phyloP scores from a whole-genome alignment of 768 basidiomycete genomes.

The Lactifluus rugatus region DNA sequence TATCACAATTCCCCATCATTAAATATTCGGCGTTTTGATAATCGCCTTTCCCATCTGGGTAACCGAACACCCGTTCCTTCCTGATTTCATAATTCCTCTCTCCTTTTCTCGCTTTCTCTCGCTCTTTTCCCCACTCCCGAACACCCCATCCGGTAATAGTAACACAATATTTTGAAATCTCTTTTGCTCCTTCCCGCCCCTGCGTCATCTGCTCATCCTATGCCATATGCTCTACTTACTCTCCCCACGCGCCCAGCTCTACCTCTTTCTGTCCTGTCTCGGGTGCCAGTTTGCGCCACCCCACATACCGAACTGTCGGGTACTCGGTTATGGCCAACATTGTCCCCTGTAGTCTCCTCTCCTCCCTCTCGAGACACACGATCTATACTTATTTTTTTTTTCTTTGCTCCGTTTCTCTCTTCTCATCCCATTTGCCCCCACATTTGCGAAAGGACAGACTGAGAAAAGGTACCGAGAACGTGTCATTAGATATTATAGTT shows the following conservation, averaged over 20 bases:
- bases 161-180: conserved; percentile 10
- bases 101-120: background rate
- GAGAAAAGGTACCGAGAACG: background rate
- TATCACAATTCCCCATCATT: background rate
- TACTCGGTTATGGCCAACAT: background rate
- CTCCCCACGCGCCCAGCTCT: conserved; percentile 9
- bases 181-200: background rate
- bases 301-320: conserved; percentile 6
- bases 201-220: conserved; percentile 9
- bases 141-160: conserved; percentile 11
- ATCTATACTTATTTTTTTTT: background rate
- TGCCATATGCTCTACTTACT: background rate
- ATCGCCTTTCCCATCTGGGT: conserved; percentile 11
- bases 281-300: conserved; percentile 8
- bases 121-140: background rate
- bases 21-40: conserved; percentile 8
- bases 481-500: background rate
- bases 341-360: background rate
- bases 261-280: conserved; percentile 1
- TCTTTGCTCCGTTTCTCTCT: background rate
- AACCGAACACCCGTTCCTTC: background rate
- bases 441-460: background rate
- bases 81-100: conserved; percentile 4
- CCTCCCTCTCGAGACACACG: background rate
- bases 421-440: background rate